phyloP scores from a whole-genome alignment of 192 early-diverging fungal species.

The Rhizophagus prolifer region DNA sequence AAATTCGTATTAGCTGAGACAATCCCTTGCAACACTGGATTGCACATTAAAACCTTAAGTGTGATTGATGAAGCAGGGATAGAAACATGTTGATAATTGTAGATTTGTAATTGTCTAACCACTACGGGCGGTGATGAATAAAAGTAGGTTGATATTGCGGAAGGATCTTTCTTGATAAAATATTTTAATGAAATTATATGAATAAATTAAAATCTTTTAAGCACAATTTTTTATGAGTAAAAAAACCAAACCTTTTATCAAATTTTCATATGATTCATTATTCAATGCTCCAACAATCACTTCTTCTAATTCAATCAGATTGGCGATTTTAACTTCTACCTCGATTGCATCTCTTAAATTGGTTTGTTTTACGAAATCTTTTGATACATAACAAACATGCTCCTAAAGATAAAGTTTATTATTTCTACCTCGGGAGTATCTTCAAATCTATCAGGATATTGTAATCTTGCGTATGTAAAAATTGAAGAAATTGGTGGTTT shows the following conservation, averaged over 20 bases:
- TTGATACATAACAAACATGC: constrained; percentile 22
- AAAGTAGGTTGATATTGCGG: constrained; percentile 33
- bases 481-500: not conserved
- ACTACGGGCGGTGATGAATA: constrained; percentile 34
- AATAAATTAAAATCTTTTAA: constrained; percentile 15
- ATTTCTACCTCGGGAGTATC: not conserved
- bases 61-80: not conserved
- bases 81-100: constrained; percentile 33
- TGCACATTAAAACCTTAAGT: constrained; percentile 57
- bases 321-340: constrained; percentile 37
- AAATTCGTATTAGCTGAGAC: constrained; percentile 54
- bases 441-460: constrained; percentile 8
- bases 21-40: constrained; percentile 67
- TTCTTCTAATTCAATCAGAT: constrained; percentile 60
- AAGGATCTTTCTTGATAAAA: constrained; percentile 32
- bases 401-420: not conserved
- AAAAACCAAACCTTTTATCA: constrained; percentile 34
- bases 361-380: constrained; percentile 17
- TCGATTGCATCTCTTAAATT: not conserved
- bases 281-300: constrained; percentile 61
- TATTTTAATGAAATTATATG: constrained; percentile 7
- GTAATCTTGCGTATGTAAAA: constrained; percentile 3
- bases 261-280: constrained; percentile 49
- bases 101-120: constrained; percentile 40
- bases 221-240: constrained; percentile 20